Conservation (phyloP, 768 basidiomycete species). For the Vararia minispora region DNA sequence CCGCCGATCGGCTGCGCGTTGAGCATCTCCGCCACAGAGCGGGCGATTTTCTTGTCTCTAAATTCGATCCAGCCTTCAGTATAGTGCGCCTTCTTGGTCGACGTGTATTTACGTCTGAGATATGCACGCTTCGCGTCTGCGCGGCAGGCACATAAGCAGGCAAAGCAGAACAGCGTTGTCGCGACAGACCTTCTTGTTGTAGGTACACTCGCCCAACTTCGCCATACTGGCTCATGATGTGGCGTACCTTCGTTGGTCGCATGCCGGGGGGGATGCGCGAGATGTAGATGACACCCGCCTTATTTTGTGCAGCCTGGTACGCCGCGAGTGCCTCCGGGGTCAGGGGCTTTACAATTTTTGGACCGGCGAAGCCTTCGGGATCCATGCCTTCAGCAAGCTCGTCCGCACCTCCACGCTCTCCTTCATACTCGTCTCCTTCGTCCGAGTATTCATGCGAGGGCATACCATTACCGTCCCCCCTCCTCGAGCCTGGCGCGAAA, state of each 20-base stretch:
- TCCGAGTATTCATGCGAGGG: conserved; percentile 18
- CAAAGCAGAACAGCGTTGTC: neutral
- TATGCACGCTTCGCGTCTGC: conserved; percentile 83
- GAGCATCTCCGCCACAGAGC: conserved; percentile 86
- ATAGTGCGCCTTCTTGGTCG: conserved; percentile 79
- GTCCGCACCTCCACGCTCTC: too few species aligned
- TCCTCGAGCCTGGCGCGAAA: conserved; percentile 2
- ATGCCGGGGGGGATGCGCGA: conserved; percentile 96
- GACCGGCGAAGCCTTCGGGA: conserved; percentile 46
- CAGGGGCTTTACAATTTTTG: conserved; percentile 60
- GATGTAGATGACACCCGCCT: conserved; percentile 85
- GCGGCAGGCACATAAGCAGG: conserved; percentile 1
- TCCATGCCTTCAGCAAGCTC: conserved; percentile 40
- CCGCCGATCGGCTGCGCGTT: conserved; percentile 95
- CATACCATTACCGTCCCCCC: neutral
- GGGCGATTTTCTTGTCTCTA: conserved; percentile 84
- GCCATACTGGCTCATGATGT: conserved; percentile 84
- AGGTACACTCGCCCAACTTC: conserved; percentile 89
- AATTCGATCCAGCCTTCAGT: conserved; percentile 99
- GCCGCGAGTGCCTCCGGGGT: conserved; percentile 65
- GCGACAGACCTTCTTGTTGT: conserved; percentile 71
- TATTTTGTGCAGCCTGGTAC: conserved; percentile 62
- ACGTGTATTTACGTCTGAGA: conserved; percentile 66
- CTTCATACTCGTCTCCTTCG: conserved; percentile 17
- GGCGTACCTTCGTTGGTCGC: conserved; percentile 92